Evolutionary conservation across 768 basidiomycete genomes (phyloP).

Genomic region (Lanmaoa rubissima): DNA sequence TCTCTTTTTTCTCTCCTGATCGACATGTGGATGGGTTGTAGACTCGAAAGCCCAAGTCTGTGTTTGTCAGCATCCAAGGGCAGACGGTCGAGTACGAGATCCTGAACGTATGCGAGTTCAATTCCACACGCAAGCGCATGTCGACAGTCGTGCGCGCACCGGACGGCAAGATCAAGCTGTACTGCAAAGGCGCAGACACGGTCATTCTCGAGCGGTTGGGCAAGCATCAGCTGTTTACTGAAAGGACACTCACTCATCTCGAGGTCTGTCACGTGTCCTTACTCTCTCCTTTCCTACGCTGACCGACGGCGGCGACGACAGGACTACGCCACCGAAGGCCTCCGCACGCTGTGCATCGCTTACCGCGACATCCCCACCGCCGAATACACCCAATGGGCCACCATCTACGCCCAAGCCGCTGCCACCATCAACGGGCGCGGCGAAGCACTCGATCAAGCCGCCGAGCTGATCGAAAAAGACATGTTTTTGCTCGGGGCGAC

Average conservation of each 20-base stretch:
- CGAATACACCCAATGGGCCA: conserved; percentile 87
- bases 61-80: conserved; percentile 82
- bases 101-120: conserved; percentile 98
- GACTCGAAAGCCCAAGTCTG: conserved; percentile 95
- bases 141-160: conserved; percentile 88
- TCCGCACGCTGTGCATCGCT: conserved; percentile 95
- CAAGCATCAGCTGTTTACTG: conserved; percentile 79
- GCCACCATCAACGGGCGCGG: conserved; percentile 94
- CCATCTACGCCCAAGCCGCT: conserved; percentile 89
- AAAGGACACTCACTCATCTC: conserved; percentile 84
- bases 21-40: conserved; percentile 30
- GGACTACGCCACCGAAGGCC: conserved; percentile 97
- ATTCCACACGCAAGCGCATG: conserved; percentile 97
- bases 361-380: conserved; percentile 88
- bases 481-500: conserved; percentile 92
- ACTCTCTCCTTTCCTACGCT: neutral
- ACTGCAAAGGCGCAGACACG: conserved; percentile 96
- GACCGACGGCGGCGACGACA: conserved; percentile 25
- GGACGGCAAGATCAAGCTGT: conserved; percentile 90
- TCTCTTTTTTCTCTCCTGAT: neutral
- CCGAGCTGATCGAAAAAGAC: conserved; percentile 95
- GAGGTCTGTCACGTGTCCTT: conserved; percentile 53
- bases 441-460: conserved; percentile 91
- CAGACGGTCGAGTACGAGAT: conserved; percentile 79
- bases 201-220: conserved; percentile 94